These are phyloP conservation scores for Fusarium agapanthi DNA, from an alignment of 2,329 filamentous ascomycete genomes.

Conservation along the genomic window DNA sequence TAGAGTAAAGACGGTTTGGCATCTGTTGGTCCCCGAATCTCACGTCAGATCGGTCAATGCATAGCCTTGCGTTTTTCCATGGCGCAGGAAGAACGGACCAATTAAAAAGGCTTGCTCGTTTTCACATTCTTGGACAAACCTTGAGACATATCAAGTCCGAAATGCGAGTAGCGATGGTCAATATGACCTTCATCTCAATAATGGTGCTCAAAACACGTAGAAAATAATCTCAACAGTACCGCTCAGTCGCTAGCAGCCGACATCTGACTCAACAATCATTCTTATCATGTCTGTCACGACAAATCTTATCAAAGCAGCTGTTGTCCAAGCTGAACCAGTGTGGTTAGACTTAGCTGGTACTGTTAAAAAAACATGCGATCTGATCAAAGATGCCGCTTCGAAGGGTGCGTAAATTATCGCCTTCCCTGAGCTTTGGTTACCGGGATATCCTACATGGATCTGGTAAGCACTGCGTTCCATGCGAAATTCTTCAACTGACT, in stretches of 20 bases:
- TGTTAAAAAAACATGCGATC: neutral
- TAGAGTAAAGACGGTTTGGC: too few species aligned
- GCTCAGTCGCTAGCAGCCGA: neutral
- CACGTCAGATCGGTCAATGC: neutral
- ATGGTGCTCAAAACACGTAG: neutral
- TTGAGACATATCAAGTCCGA: neutral
- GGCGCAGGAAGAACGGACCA: neutral
- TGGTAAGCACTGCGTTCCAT: neutral
- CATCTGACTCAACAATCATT: neutral
- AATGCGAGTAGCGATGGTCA: neutral
- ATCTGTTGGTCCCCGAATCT: neutral
- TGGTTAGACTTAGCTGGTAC: neutral
- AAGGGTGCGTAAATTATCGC: neutral
- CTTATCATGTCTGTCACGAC: neutral
- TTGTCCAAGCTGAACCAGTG: neutral
- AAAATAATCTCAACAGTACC: too few species aligned
- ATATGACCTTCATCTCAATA: fast-evolving
- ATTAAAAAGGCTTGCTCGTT: neutral
- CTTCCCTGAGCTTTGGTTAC: neutral
- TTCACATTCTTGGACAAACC: neutral
- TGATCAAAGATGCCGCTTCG: neutral
- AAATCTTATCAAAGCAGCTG: neutral
- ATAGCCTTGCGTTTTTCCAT: neutral
- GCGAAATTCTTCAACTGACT: neutral
- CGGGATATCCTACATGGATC: neutral